Conservation (phyloP, 805 yeast species). For the Sporopachydermia lactativora region DNA sequence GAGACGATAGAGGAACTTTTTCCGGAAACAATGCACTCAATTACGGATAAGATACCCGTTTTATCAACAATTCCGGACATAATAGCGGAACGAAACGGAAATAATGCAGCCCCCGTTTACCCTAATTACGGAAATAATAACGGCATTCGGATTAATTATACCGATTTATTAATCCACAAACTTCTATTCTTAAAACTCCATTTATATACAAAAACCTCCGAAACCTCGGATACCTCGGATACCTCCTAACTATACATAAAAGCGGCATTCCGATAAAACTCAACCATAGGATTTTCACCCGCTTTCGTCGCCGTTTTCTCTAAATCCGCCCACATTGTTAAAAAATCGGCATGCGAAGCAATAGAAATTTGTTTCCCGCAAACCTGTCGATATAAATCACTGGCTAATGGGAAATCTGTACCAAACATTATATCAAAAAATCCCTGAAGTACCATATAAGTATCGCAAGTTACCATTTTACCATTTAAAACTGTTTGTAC, state of each 20-base stretch:
- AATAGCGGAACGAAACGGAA: too few species aligned
- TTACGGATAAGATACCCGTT: too few species aligned
- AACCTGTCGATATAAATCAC: slow-evolving; percentile 47
- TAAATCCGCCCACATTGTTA: slow-evolving; percentile 57
- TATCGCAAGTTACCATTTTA: slow-evolving; percentile 51
- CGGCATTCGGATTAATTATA: too few species aligned
- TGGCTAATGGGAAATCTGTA: slow-evolving; percentile 53
- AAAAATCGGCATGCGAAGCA: slow-evolving; percentile 47
- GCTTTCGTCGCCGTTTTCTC: slow-evolving; percentile 53
- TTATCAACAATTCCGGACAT: too few species aligned
- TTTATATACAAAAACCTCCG: too few species aligned
- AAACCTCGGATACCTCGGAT: too few species aligned
- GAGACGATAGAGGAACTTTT: too few species aligned
- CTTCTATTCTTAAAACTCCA: too few species aligned
- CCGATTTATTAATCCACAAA: too few species aligned
- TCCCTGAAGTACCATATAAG: slow-evolving; percentile 78
- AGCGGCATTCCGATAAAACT: slow-evolving; percentile 61
- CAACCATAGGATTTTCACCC: slow-evolving; percentile 79
- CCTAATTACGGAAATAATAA: too few species aligned
- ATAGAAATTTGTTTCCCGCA: slow-evolving; percentile 44
- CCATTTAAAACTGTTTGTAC: slow-evolving; percentile 65
- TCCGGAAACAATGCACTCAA: too few species aligned
- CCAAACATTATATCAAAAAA: slow-evolving; percentile 80
- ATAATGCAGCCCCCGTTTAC: too few species aligned
- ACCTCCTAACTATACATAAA: slow-evolving; percentile 43